Base-by-base conservation (phyloP, 2,329 filamentous ascomycete genomes). In the Ascochyta fabae region DNA sequence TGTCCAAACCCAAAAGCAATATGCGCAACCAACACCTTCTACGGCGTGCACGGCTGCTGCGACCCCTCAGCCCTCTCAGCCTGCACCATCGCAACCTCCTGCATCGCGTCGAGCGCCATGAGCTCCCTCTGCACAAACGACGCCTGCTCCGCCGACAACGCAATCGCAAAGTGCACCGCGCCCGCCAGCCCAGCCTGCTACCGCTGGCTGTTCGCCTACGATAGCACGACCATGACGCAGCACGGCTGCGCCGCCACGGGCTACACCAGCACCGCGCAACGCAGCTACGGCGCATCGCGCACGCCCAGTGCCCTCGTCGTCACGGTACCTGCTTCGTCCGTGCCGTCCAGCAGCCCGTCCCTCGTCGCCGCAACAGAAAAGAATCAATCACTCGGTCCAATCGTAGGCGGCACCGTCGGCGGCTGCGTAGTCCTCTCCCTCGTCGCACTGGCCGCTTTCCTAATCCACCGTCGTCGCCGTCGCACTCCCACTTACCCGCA, bases 31-130 rank as follows among this genome's bases (percentile, higher is more conserved):
- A 74, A 74, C 52, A 67, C 64, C 6, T 59, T 53, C 50, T 63
- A 64, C 15, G 70, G 66, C 38, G 67, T 69, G 4, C 71, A 74
- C 33, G 72, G 72, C 43, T 75, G 73, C 61, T 75, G 73, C 57
- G 53, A 72, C 40, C 58, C 65, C 0, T 31, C 50, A 1, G 40
- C 59, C 7, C 55, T 70, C 2, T 47, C 61, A 0, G 26, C 63
- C 6, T 75, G 73, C 51, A 64, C 42, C 8, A 61, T 75, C 15
- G 58, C 64, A 6, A 75, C 73, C 9, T 60, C 70, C 23, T 75
- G 73, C 60, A 65, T 75, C 23, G 53, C 68, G 5, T 63, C 56
- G 8, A 63, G 58, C 10, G 59, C 59, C 24, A 57, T 74, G 49
- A 58, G 64, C 12, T 57, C 63, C 3, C 62, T 60, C 46, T 75